Percentiles rank a stretch among this genome's conserved stretches.
These are phyloP conservation scores for Pinus taeda DNA, from an alignment of 75 land plant genomes.

Conservation along the genomic window DNA sequence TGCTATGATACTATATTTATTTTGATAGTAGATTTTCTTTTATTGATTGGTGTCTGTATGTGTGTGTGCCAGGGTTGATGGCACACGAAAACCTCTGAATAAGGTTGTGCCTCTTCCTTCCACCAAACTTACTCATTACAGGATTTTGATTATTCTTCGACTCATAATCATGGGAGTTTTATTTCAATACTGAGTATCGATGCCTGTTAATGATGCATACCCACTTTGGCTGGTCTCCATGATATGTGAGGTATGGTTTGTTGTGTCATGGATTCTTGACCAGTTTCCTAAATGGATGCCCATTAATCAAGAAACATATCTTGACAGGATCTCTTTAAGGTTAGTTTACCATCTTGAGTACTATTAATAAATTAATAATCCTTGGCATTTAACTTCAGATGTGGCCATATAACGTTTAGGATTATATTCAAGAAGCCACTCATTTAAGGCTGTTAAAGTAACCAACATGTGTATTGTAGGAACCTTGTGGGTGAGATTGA, in stretches of 20 bases:
- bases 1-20: background rate
- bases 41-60: background rate
- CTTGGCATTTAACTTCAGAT: background rate
- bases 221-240: conserved; percentile 75
- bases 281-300: conserved; percentile 90
- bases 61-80: conserved; percentile 57
- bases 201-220: conserved; percentile 75
- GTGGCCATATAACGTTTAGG: background rate
- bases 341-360: conserved; percentile 13
- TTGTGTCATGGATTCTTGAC: conserved; percentile 79
- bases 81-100: conserved; percentile 71
- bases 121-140: conserved; percentile 67
- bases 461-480: background rate
- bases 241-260: conserved; percentile 91
- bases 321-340: conserved; percentile 78
- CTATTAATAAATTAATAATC: background rate
- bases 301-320: conserved; percentile 73
- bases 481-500: background rate
- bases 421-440: background rate
- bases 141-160: conserved; percentile 76
- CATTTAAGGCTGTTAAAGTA: background rate
- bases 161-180: conserved; percentile 74
- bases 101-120: conserved; percentile 64
- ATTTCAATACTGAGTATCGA: conserved; percentile 70
- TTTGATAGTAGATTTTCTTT: background rate